Evolutionary conservation across 331 rosid species (phyloP).

Genomic region (Dryas integrifolia): DNA sequence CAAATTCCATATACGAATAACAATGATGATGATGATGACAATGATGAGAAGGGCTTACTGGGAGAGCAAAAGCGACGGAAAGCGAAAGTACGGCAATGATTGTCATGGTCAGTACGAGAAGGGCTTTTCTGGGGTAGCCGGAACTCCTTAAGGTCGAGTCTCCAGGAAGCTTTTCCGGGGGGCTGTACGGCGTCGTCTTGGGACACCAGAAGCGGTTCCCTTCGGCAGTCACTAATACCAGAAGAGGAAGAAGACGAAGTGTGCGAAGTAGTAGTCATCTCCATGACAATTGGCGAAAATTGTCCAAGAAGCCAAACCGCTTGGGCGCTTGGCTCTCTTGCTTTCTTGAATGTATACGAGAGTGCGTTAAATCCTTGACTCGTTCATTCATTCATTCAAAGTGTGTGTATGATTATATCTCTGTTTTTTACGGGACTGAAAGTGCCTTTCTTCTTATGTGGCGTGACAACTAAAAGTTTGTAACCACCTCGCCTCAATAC

Average conservation of each 20-base stretch:
- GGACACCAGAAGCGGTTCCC: constrained; percentile 25
- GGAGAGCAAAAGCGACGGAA: constrained; percentile 24
- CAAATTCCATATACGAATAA: too few relatives aligned
- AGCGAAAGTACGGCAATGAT: constrained; percentile 6
- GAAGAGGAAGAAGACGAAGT: too few relatives aligned
- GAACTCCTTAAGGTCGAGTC: constrained; percentile 33
- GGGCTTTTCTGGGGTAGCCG: constrained; percentile 15
- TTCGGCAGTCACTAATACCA: constrained; percentile 9
- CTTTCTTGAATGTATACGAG: too few relatives aligned
- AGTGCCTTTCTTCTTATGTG: not conserved
- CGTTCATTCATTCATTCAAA: not conserved
- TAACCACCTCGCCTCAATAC: not conserved
- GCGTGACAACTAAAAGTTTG: not conserved
- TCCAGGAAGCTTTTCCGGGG: constrained; percentile 21
- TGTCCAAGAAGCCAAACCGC: too few relatives aligned
- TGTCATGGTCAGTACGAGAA: not conserved
- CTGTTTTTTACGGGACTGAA: not conserved
- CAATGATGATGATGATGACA: too few relatives aligned
- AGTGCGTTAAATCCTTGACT: too few relatives aligned
- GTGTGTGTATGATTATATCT: not conserved
- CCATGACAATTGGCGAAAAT: not conserved
- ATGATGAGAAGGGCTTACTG: constrained; percentile 1
- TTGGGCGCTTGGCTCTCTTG: too few relatives aligned
- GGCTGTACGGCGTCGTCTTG: not conserved
- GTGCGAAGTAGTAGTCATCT: not conserved